Percentiles rank a stretch among this genome's conserved stretches.
Conservation (phyloP, 192 early-diverging fungal genomes). For the Gamsiella multidivaricata region DNA sequence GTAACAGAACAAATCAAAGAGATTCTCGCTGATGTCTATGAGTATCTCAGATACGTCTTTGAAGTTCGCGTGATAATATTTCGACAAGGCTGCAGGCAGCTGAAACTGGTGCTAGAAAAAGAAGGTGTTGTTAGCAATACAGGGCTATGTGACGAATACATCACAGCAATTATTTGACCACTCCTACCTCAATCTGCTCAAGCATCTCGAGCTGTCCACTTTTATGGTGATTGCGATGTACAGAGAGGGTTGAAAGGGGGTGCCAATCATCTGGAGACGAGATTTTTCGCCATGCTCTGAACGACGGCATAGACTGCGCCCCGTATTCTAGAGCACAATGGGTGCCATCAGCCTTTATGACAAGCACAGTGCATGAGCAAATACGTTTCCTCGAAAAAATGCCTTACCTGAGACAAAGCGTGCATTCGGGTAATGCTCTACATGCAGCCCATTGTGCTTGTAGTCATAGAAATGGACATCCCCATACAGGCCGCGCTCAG, state of each 20-base stretch:
- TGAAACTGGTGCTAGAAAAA: slow-evolving; percentile 22
- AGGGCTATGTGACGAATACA: background rate
- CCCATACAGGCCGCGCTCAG: slow-evolving; percentile 30
- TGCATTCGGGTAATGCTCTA: slow-evolving; percentile 34
- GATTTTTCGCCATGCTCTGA: slow-evolving; percentile 4
- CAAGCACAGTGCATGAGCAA: no score
- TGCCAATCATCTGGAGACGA: slow-evolving; percentile 35
- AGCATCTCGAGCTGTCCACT: slow-evolving; percentile 46
- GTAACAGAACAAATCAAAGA: slow-evolving; percentile 34
- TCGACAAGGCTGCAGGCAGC: slow-evolving; percentile 3
- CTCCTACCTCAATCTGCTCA: slow-evolving; percentile 33
- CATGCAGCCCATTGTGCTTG: slow-evolving; percentile 44
- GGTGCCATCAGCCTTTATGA: background rate
- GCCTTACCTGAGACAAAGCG: slow-evolving; percentile 51
- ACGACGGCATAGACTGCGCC: slow-evolving; percentile 47
- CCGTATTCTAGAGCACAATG: slow-evolving; percentile 33
- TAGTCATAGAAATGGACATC: slow-evolving; percentile 54
- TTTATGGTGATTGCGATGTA: slow-evolving; percentile 48
- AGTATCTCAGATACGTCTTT: background rate
- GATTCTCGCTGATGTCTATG: background rate
- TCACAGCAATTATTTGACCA: background rate
- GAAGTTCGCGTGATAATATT: slow-evolving; percentile 17
- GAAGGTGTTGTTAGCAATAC: background rate
- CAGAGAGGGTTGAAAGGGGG: slow-evolving; percentile 26
- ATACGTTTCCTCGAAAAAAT: no score